Percentiles rank a stretch among this genome's conserved stretches.
Conservation (phyloP, 2,329 filamentous ascomycete species). For the Colletotrichum magnum region DNA sequence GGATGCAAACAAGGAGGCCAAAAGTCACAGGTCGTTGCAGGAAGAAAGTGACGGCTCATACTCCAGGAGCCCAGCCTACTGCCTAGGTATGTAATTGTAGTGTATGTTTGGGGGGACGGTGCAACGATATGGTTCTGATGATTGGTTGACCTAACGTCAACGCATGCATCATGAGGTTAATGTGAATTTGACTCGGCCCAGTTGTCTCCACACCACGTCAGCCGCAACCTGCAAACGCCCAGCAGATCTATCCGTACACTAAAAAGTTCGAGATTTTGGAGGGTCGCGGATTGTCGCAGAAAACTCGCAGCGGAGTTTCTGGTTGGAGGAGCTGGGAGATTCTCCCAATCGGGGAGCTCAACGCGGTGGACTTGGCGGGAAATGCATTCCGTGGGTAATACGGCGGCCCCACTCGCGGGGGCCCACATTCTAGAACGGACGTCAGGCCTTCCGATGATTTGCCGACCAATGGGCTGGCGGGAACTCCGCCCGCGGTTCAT, state of each 20-base stretch:
- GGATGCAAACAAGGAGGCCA: no score
- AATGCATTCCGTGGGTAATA: neutral
- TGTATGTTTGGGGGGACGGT: no score
- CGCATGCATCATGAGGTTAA: neutral
- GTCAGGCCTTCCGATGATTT: slow-evolving; percentile 10
- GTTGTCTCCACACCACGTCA: neutral
- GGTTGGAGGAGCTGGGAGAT: slow-evolving; percentile 3
- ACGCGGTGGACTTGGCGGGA: slow-evolving; percentile 2
- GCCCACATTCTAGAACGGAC: neutral
- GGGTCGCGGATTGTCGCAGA: slow-evolving; percentile 3
- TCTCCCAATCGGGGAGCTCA: slow-evolving; percentile 10
- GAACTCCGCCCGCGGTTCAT: slow-evolving; percentile 1
- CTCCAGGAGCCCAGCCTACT: no score
- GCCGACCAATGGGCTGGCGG: neutral
- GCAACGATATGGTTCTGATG: no score
- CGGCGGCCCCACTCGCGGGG: neutral
- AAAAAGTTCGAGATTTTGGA: neutral
- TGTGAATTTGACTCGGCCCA: neutral
- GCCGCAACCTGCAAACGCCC: no score
- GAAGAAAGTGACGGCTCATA: no score
- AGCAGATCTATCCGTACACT: no score
- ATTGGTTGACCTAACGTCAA: no score
- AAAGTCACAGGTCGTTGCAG: no score
- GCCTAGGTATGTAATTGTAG: no score
- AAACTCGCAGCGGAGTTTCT: neutral